phyloP scores from a whole-genome alignment of 768 basidiomycete genomes.

The Agrocybe praecox region DNA sequence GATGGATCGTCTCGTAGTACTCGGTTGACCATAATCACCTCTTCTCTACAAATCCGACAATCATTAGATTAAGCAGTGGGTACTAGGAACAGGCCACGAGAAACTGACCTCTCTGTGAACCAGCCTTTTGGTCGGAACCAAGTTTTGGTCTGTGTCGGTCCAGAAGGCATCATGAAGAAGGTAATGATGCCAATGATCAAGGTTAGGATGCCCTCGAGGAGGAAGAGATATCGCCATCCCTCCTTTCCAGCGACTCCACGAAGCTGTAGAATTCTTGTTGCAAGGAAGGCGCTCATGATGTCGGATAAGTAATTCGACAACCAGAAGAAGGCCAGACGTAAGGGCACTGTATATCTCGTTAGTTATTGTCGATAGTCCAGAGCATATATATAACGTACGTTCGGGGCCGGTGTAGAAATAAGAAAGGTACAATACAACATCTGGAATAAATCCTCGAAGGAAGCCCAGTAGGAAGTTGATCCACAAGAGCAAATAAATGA shows the following conservation, averaged over 20 bases:
- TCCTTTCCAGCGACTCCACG: conserved; percentile 53
- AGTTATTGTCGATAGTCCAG: background rate
- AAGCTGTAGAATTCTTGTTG: conserved; percentile 59
- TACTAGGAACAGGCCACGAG: too few relatives aligned
- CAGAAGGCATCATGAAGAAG: conserved; percentile 61
- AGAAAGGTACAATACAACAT: conserved; percentile 64
- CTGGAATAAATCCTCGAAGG: conserved; percentile 66
- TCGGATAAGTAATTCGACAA: conserved; percentile 55
- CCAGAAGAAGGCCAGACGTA: conserved; percentile 75
- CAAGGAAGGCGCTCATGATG: conserved; percentile 64
- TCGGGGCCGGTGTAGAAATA: conserved; percentile 66
- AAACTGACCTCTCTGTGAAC: conserved; percentile 58
- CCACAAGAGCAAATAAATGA: background rate
- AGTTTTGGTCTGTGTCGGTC: conserved; percentile 64
- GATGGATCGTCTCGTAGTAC: conserved; percentile 68
- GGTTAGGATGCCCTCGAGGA: conserved; percentile 55
- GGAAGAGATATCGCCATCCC: conserved; percentile 63
- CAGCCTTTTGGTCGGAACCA: conserved; percentile 65
- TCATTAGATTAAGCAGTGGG: background rate
- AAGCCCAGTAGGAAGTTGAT: conserved; percentile 56
- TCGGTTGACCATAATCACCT: conserved; percentile 64
- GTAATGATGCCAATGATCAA: conserved; percentile 51
- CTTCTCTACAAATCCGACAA: conserved; percentile 44
- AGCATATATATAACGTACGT: conserved; percentile 40
- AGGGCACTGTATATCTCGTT: conserved; percentile 44